Percentiles rank a stretch among this genome's conserved stretches.
phyloP scores from a whole-genome alignment of 352 stramenopile genomes.

The Pythium insidiosum region DNA sequence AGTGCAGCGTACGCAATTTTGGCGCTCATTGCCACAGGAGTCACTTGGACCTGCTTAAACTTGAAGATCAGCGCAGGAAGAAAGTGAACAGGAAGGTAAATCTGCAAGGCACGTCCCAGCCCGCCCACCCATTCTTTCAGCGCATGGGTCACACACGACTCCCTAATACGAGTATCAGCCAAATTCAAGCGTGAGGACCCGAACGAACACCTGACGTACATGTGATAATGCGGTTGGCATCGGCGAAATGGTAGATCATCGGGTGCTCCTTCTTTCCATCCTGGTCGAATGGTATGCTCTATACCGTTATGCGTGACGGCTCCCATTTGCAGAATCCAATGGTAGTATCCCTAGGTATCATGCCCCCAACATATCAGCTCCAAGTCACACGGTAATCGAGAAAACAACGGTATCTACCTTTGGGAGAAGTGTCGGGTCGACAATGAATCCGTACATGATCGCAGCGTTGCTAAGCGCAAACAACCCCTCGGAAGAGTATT shows the following conservation, averaged over 20 bases:
- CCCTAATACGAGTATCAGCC: too few species aligned
- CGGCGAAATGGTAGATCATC: slow-evolving; percentile 48
- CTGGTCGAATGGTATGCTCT: slow-evolving; percentile 58
- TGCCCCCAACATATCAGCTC: not conserved
- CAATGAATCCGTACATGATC: slow-evolving; percentile 78
- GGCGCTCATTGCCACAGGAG: slow-evolving; percentile 35
- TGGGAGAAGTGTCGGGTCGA: slow-evolving; percentile 55
- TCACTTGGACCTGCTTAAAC: slow-evolving; percentile 40
- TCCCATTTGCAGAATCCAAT: slow-evolving; percentile 74
- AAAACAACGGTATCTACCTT: slow-evolving; percentile 28
- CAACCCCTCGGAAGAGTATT: slow-evolving; percentile 63
- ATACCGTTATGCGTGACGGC: slow-evolving; percentile 64
- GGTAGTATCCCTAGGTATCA: slow-evolving; percentile 63
- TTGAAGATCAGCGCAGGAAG: slow-evolving; percentile 72
- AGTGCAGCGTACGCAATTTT: slow-evolving; percentile 57
- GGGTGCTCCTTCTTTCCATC: slow-evolving; percentile 31
- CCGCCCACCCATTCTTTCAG: slow-evolving; percentile 72
- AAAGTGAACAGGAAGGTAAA: slow-evolving; percentile 79
- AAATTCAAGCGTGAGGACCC: not conserved
- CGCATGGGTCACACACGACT: slow-evolving; percentile 73
- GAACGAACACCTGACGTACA: slow-evolving; percentile 23
- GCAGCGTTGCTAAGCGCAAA: slow-evolving; percentile 69
- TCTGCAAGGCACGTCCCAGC: slow-evolving; percentile 56
- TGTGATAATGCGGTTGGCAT: slow-evolving; percentile 84
- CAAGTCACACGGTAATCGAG: not conserved